Base-by-base conservation (phyloP, 164 flowering plant species). In the Magnolia officinalis region DNA sequence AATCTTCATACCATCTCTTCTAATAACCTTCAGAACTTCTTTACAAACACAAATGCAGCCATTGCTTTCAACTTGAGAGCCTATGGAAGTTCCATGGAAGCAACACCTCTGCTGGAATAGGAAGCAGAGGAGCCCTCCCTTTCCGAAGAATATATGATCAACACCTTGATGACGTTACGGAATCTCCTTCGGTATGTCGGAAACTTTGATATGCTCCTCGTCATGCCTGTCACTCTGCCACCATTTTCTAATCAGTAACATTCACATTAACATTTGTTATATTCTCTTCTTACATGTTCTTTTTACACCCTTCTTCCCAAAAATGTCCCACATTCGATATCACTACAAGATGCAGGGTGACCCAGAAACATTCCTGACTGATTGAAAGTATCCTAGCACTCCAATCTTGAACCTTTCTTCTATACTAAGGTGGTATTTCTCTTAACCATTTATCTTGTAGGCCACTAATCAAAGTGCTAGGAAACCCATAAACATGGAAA, bases 111-210 rank as follows among this genome's bases (percentile, higher is more conserved):
- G 29, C 67, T 72, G 2, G 83, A 75, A 51, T 71, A 71, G 9
- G 82, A 72, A 63, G 78, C 71, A n/a, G 26, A 9, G 1, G 84
- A 67, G 45, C 6, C 81, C 45, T 37, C 80, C 70, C 83, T 73
- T 78, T 86, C 72, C 76, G 88, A 3, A 29, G 21, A 50, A 78
- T 89, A 75, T 13, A 81, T 10, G 0, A 85, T 63, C 69, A 94
- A 78, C 31, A 50, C 77, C 87, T 91, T 94, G 77, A 91, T 89
- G 13, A 92, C 86, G 7, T 85, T 90, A 10, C 85, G 85, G 75
- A 67, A 91, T 80, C 71, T 84, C 79, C 98, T 88, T 76, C 98
- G 85, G 72, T 90, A 90, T 1, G 96, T 94, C 2, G 97, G 98
- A 23, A 94, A 77, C 87, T 89, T 94, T 3, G 96, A 83, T 59